A percentile compares a stretch with the other conserved stretches of the same genome.
Conservation (phyloP, 2,329 filamentous ascomycete species). For the Fusarium austroafricanum region DNA sequence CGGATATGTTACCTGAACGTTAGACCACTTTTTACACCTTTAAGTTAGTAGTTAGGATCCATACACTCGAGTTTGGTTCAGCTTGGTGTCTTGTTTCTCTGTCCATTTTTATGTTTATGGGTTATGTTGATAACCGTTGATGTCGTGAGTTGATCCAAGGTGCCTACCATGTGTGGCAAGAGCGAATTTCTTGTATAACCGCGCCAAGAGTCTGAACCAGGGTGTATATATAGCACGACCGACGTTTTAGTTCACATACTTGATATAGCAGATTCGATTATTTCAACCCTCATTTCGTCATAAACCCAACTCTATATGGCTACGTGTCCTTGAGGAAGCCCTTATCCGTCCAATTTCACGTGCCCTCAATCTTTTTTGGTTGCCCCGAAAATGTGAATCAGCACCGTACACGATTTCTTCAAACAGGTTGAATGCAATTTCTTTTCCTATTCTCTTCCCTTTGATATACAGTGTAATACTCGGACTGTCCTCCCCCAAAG, state of each 20-base stretch:
- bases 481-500: conserved; percentile 3
- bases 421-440: conserved; percentile 26
- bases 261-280: neutral
- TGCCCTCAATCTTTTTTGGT: conserved; percentile 15
- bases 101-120: neutral
- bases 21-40: conserved; percentile 47
- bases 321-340: conserved; percentile 2
- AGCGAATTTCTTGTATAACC: neutral
- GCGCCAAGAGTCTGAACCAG: neutral
- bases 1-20: conserved; percentile 47
- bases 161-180: neutral
- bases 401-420: conserved; percentile 17
- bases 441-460: conserved; percentile 14
- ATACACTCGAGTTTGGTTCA: conserved; percentile 45
- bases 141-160: neutral
- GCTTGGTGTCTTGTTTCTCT: neutral
- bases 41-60: conserved; percentile 44
- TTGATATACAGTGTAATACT: conserved; percentile 10
- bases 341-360: conserved; percentile 3
- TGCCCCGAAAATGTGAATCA: conserved; percentile 26
- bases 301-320: conserved; percentile 14
- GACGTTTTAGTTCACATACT: neutral
- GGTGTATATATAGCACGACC: neutral
- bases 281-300: conserved; percentile 22
- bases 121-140: too few species aligned